Base-by-base conservation (phyloP, 2,329 filamentous ascomycete genomes). In the Stagonosporopsis rhizophila region DNA sequence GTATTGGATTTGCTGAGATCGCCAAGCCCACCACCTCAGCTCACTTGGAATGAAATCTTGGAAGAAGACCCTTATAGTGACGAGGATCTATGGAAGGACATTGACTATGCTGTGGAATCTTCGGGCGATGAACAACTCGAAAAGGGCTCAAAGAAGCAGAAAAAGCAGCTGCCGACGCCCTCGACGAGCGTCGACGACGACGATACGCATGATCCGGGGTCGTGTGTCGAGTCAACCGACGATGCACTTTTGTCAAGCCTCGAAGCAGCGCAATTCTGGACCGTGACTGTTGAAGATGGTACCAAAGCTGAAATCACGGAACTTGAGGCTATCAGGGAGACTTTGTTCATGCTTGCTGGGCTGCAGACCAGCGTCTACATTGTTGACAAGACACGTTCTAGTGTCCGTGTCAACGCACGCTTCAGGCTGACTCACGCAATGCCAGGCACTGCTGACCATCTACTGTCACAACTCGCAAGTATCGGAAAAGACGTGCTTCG, bases 341-440 rank as follows among this genome's bases (percentile, higher is more conserved):
- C 87, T 0, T 79, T 97, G 0, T 94, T 91, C 67, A 96, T 97
- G 91, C 82, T 98, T 0, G 85, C 87, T 50, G 93, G 93, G 0
- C 78, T 95, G 4, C 84, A 87, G 6, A 94, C 90, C 2, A 88
- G 87, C 1, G 70, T 96, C 1, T 96, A 93, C 66, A 52, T 64
- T 9, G 60, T 68, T 62, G 74, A 79, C 64, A 70, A 49, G 28
- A 52, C 61, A 23, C 65, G 62, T 7, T 68, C 60, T 28, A 70
- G 68, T 32, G 62, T 71, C 6, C 61, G 61, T 4, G 51, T 79
- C 38, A 76, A 79, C 45, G 65, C 74, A 22, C 70, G 71, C 51
- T 78, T 79, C 63, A 63, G 67, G 19, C 56, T 82, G 17, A 72
- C 71, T 41, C 77, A 81, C 65, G 67, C 72, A 23, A 77, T 70